phyloP scores from a whole-genome alignment of 768 basidiomycete species.

The Trametes cinnabarina region DNA sequence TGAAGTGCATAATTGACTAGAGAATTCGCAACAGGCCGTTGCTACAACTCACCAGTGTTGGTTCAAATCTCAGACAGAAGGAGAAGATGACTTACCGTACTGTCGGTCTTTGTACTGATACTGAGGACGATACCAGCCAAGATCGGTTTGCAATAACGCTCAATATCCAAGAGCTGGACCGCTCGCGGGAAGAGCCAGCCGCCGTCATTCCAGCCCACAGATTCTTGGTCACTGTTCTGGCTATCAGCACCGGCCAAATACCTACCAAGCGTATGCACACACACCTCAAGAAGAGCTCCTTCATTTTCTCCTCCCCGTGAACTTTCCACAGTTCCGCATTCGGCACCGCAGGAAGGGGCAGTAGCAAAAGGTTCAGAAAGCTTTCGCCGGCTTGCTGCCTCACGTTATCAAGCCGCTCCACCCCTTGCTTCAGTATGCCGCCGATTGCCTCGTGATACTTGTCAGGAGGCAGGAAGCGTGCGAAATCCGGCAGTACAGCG shows the following conservation, averaged over 20 bases:
- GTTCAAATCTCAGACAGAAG: not conserved
- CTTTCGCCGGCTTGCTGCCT: slow-evolving; percentile 74
- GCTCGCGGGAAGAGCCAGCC: slow-evolving; percentile 73
- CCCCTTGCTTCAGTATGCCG: slow-evolving; percentile 82
- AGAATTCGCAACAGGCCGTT: slow-evolving; percentile 63
- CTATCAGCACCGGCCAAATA: not conserved
- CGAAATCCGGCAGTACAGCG: slow-evolving; percentile 42
- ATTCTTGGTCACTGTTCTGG: slow-evolving; percentile 34
- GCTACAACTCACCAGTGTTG: slow-evolving; percentile 50
- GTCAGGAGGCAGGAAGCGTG: slow-evolving; percentile 57
- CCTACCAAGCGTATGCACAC: slow-evolving; percentile 17
- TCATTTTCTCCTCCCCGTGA: slow-evolving; percentile 45
- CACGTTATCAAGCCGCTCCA: slow-evolving; percentile 89
- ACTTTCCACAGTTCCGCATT: slow-evolving; percentile 51
- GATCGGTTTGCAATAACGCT: slow-evolving; percentile 58
- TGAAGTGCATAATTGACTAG: slow-evolving; percentile 55
- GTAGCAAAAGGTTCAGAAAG: slow-evolving; percentile 49
- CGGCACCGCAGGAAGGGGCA: slow-evolving; percentile 42
- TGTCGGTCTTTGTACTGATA: slow-evolving; percentile 80
- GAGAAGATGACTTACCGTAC: slow-evolving; percentile 57
- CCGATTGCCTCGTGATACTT: slow-evolving; percentile 57
- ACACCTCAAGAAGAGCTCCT: slow-evolving; percentile 54
- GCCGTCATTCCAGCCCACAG: slow-evolving; percentile 65
- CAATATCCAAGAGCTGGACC: slow-evolving; percentile 61
- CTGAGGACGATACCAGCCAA: slow-evolving; percentile 76